phyloP scores from a whole-genome alignment of 805 yeast genomes.

The Metschnikowia vanudenii region DNA sequence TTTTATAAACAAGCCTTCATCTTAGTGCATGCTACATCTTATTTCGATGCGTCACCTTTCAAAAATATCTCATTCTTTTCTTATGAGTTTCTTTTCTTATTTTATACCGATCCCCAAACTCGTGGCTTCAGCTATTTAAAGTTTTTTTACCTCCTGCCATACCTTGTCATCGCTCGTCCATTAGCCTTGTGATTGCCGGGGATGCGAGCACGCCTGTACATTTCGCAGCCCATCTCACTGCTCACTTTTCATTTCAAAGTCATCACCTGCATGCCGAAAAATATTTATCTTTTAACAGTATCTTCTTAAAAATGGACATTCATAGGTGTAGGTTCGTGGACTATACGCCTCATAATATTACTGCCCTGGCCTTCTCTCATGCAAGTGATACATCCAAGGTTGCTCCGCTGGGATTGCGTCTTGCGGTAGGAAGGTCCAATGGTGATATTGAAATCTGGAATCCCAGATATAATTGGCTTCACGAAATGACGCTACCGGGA shows the following conservation, averaged over 20 bases:
- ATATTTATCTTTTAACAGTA: conserved; percentile 8
- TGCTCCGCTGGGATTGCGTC: conserved; percentile 56
- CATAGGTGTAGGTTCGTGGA: conserved; percentile 94
- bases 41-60: too few relatives aligned
- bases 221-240: conserved; percentile 14
- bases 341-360: conserved; percentile 78
- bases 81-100: not conserved
- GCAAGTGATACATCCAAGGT: conserved; percentile 20
- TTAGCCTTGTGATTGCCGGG: not conserved
- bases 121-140: too few relatives aligned
- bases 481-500: conserved; percentile 70
- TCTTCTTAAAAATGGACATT: conserved; percentile 53
- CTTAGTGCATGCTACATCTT: too few relatives aligned
- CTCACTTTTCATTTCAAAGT: conserved; percentile 10
- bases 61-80: not conserved
- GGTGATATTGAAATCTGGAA: conserved; percentile 97
- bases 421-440: conserved; percentile 90
- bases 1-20: not conserved
- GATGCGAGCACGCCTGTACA: conserved; percentile 11
- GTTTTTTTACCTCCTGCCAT: not conserved
- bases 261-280: conserved; percentile 21
- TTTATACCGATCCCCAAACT: too few relatives aligned
- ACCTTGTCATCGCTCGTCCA: not conserved
- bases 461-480: conserved; percentile 78
- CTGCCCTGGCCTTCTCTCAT: conserved; percentile 77